Conservation (phyloP, 352 stramenopile species). For the Aphanomyces invadans region DNA sequence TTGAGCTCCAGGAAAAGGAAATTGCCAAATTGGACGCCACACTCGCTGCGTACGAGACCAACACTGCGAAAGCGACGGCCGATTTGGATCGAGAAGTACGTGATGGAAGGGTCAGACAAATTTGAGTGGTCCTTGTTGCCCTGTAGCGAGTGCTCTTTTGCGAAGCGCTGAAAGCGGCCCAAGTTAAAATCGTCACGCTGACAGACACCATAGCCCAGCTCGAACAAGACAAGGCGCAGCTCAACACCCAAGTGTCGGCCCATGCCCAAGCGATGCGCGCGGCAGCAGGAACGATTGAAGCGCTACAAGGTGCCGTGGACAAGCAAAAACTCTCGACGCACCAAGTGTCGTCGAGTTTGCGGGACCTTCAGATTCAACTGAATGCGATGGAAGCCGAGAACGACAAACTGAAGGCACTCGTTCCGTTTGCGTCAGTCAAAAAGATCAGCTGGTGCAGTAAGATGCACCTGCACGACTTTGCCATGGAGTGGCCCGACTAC, state of each 20-base stretch:
- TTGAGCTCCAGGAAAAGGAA: constrained; percentile 6
- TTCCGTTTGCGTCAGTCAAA: constrained; percentile 18
- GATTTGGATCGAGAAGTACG: not conserved
- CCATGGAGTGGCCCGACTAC: constrained; percentile 16
- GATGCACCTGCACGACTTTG: constrained; percentile 18
- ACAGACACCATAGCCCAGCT: not conserved
- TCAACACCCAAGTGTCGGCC: not conserved
- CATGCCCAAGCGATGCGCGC: not conserved
- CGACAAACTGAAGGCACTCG: constrained; percentile 9
- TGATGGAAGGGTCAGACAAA: too few relatives aligned
- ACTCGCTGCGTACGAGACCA: not conserved
- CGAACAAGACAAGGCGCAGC: not conserved
- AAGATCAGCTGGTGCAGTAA: constrained; percentile 12
- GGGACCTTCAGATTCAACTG: not conserved
- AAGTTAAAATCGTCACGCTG: constrained; percentile 3
- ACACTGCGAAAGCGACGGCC: not conserved
- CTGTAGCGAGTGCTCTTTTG: constrained; percentile 17
- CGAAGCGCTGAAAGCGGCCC: constrained; percentile 1
- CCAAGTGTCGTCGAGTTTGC: not conserved
- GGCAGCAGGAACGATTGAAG: not conserved
- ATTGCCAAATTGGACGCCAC: not conserved
- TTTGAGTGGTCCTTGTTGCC: too few relatives aligned
- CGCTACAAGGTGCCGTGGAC: constrained; percentile 1
- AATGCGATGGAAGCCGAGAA: not conserved
- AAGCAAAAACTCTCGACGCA: not conserved